A percentile compares a stretch with the other conserved stretches of the same genome.
phyloP scores from a whole-genome alignment of 169 alveolate genomes.

The Theileria luwenshuni region DNA sequence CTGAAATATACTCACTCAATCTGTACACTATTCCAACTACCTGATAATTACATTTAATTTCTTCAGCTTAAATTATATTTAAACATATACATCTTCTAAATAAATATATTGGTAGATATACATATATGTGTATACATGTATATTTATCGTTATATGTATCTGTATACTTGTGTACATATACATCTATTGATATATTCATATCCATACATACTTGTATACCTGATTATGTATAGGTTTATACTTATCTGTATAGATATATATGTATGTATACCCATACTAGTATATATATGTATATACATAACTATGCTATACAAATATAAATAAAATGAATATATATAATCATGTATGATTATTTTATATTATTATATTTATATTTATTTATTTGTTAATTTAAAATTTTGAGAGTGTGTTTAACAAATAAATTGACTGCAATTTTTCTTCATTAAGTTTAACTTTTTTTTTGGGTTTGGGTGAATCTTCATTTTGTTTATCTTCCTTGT shows the following conservation, averaged over 20 bases:
- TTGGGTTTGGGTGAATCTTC: background rate
- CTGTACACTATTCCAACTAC: background rate
- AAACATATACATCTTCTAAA: background rate
- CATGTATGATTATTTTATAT: too few species aligned
- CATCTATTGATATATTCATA: background rate
- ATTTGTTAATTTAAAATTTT: constrained; percentile 4
- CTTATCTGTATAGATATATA: background rate
- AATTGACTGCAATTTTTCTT: background rate
- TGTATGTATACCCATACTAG: background rate
- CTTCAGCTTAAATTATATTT: too few species aligned
- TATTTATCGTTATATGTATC: background rate
- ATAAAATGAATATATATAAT: too few species aligned
- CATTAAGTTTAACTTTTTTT: background rate
- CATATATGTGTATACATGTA: background rate
- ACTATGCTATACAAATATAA: too few species aligned
- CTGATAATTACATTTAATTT: background rate
- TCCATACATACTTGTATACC: too few species aligned
- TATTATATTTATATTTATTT: too few species aligned
- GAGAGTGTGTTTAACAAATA: background rate
- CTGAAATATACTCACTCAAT: constrained; percentile 10
- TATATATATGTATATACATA: too few species aligned
- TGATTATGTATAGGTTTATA: too few species aligned
- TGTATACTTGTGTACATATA: background rate
- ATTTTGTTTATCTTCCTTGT: background rate
- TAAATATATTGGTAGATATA: too few species aligned